Evolutionary conservation across 2,329 filamentous ascomycete species (phyloP).

Genomic region (Botryosphaeria dothidea): DNA sequence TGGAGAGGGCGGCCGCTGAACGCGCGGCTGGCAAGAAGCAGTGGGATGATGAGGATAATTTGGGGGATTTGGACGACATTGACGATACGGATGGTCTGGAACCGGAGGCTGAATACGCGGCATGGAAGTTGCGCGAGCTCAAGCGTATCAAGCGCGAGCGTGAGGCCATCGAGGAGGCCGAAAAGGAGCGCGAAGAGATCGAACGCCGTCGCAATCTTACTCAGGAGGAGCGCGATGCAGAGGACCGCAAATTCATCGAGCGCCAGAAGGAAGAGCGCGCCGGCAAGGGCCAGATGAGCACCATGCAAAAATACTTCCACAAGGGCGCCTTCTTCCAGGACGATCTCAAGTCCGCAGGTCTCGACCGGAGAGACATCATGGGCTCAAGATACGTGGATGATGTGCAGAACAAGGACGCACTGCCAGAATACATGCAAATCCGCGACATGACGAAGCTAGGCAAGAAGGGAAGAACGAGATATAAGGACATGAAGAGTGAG

Average conservation of each 20-base stretch:
- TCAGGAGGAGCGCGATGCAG: conserved; percentile 78
- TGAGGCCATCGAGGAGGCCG: conserved; percentile 77
- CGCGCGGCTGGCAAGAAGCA: conserved; percentile 75
- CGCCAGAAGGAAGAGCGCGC: conserved; percentile 77
- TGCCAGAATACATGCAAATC: conserved; percentile 91
- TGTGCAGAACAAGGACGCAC: conserved; percentile 73
- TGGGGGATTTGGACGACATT: conserved; percentile 72
- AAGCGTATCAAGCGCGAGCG: conserved; percentile 85
- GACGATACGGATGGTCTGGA: conserved; percentile 89
- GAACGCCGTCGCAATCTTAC: conserved; percentile 86
- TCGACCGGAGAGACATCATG: conserved; percentile 83
- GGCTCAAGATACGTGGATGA: conserved; percentile 82
- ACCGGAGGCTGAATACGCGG: conserved; percentile 82
- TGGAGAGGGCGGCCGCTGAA: conserved; percentile 74
- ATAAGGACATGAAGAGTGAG: conserved; percentile 83
- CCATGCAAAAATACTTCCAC: conserved; percentile 96
- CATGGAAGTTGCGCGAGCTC: conserved; percentile 92
- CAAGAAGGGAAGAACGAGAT: conserved; percentile 86
- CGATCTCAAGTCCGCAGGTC: conserved; percentile 71
- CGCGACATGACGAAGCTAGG: conserved; percentile 92
- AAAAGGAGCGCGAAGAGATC: conserved; percentile 84
- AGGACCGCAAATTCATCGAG: conserved; percentile 77
- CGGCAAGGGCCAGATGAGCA: conserved; percentile 75
- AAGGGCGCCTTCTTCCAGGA: conserved; percentile 94
- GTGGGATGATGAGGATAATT: conserved; percentile 73